Evolutionary conservation across 2,329 filamentous ascomycete genomes (phyloP), one percentile per base, ranked within the genome.

Genomic region (Paraphoma sp.): DNA sequence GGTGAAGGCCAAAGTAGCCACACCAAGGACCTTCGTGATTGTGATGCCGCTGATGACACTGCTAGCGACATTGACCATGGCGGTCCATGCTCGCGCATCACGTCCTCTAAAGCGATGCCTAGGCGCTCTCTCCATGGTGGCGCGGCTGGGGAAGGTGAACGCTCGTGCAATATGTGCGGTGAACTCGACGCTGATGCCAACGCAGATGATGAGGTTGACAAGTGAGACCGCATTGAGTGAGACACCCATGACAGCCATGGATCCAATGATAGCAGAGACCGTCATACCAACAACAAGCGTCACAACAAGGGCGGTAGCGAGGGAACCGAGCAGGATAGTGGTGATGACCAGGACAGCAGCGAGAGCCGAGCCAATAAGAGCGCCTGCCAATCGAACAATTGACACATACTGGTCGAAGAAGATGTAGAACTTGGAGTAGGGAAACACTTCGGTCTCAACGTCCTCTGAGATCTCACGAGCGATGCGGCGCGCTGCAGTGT

Each of bases 31-130:
- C 78, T 99, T 99, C 2, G 95, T 99, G 50, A 99, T 83, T 0
- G 94, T 98, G 75, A 99, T 99, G 2, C 95, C 95, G 31, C 91
- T 96, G 71, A 99, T 96, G 11, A 99, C 96, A 45, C 91, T 95
- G 6, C 91, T 92, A 2, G 95, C 95, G 0, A 99, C 94, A 66
- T 97, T 97, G 63, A 96, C 93, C 54, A 99, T 84, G 0, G 94
- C 92, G 0, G 93, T 91, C 93, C 93, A 98, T 0, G 92, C 91
- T 17, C 95, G 86, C 0, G 93, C 92, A 69, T 97, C 92, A 40
- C 88, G 88, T 10, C 90, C 91, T 5, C 90, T 86, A 81, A 96
- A 93, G 57, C 88, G 87, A 67, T 87, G 88, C 68, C 88, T 64
- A 1, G 76, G 90, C 42, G 90, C 91, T 16, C 87, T 87, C 71